Percentiles rank a stretch among this genome's conserved stretches.
phyloP scores from a whole-genome alignment of 352 stramenopile genomes.

The Aphanomyces cochlioides region DNA sequence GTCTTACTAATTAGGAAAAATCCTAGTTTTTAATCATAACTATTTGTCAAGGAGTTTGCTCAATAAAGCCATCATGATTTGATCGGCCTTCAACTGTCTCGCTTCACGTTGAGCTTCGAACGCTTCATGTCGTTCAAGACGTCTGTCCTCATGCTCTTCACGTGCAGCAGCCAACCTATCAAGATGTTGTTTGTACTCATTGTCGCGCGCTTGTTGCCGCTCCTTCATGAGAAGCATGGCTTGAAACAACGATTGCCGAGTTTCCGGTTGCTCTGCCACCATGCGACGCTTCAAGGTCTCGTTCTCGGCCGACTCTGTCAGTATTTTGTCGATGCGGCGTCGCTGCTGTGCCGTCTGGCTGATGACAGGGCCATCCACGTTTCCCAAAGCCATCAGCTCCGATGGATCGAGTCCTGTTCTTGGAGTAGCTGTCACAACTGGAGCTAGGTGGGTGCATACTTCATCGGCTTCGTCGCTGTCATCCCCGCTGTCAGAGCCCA shows the following conservation, averaged over 20 bases:
- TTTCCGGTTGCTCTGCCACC: background rate
- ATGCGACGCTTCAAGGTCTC: background rate
- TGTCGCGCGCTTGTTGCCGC: background rate
- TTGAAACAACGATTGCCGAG: background rate
- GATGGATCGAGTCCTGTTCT: background rate
- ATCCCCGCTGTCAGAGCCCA: background rate
- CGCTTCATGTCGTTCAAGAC: background rate
- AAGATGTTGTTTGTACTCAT: background rate
- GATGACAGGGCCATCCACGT: background rate
- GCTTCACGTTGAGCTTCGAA: background rate
- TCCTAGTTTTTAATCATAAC: background rate
- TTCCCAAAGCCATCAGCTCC: background rate
- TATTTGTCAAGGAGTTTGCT: background rate
- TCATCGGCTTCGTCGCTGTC: background rate
- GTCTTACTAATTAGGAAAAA: background rate
- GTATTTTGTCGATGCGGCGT: background rate
- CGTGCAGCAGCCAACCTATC: background rate
- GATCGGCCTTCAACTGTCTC: background rate
- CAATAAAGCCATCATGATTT: background rate
- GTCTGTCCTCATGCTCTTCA: background rate
- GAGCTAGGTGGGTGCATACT: background rate
- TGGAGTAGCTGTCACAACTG: background rate
- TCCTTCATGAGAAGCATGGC: background rate
- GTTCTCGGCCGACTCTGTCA: constrained; percentile 1
- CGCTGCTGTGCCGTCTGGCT: background rate